phyloP scores from a whole-genome alignment of 768 basidiomycete genomes.

The Melanogaster broomeanus region DNA sequence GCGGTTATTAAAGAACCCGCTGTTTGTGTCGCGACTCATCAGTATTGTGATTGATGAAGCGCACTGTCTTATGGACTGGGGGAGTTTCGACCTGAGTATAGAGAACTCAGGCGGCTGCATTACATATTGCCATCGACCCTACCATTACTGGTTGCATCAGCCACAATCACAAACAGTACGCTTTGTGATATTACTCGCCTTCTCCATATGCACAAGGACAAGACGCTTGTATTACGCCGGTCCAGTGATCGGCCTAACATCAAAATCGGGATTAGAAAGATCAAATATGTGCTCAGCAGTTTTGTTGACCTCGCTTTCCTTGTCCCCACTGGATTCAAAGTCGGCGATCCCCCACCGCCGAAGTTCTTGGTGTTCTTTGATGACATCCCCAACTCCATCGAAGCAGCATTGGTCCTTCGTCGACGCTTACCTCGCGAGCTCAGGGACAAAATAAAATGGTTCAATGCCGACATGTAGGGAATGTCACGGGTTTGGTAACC shows the following conservation, averaged over 20 bases:
- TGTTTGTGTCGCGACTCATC: neutral
- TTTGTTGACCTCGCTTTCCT: conserved; percentile 28
- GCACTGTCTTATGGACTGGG: conserved; percentile 26
- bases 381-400: conserved; percentile 1
- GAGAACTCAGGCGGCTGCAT: conserved; percentile 20
- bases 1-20: neutral
- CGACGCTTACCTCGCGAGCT: conserved; percentile 4
- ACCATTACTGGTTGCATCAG: conserved; percentile 34
- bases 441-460: conserved; percentile 22
- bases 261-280: conserved; percentile 22
- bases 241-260: conserved; percentile 39
- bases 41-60: conserved; percentile 18
- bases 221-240: conserved; percentile 9
- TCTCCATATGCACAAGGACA: conserved; percentile 18
- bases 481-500: no score
- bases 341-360: neutral
- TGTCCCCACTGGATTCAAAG: conserved; percentile 9
- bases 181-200: conserved; percentile 21
- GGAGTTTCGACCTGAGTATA: conserved; percentile 37
- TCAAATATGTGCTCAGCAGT: conserved; percentile 21
- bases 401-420: conserved; percentile 8
- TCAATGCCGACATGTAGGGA: conserved; percentile 32
- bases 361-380: conserved; percentile 17
- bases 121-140: conserved; percentile 29
- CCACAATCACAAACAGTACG: conserved; percentile 31